Base-by-base conservation (phyloP, 1,139 yeast genomes). In the Blastobotrys aristatus region DNA sequence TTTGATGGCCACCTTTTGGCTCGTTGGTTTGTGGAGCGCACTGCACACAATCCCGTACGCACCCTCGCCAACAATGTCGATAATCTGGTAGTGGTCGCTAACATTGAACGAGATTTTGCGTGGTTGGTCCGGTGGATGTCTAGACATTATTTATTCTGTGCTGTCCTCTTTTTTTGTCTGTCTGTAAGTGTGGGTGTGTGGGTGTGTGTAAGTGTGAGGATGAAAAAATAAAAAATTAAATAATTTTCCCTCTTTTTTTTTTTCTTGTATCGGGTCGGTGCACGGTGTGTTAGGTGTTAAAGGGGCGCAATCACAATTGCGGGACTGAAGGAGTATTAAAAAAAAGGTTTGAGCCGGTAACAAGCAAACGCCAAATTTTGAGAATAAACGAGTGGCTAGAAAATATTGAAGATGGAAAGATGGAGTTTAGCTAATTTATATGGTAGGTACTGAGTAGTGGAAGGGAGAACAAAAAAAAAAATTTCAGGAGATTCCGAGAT, bases 1-100 rank as follows among this genome's bases (percentile, higher is more conserved):
- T 69, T 92, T 92, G 60, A 92, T 90, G 45, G 98, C 98, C 17
- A 94, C 97, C 59, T 82, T 82, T 56, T 87, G 94, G 51, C 84
- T 82, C 6, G 95, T 79, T 3, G 97, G 97, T 59, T 79, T 78
- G 67, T 92, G 96, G 16, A 84, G 69, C 0, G 97, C 98, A 22
- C 95, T 82, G 62, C 97, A 90, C 18, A 92, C 98, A 14, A 92
- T 80, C 3, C 98, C 98, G 61, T 92, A 92, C 1, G 98, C 98
- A n/a, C 98, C 98, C 65, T 90, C 97, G 5, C 98, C 98, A 13
- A 88, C 86, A 16, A 90, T 80, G 58, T 86, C 94, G 38, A 82
- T 72, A 43, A 90, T 80, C 64, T 87, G 88, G 65, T 90, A 90
- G 60, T 86, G 88, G 50, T 86, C 87, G 38, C 94, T 83, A 22